Percentiles rank a stretch among this genome's conserved stretches.
Evolutionary conservation across 2,329 filamentous ascomycete genomes (phyloP).

Genomic region (Nigrospora oryzae): DNA sequence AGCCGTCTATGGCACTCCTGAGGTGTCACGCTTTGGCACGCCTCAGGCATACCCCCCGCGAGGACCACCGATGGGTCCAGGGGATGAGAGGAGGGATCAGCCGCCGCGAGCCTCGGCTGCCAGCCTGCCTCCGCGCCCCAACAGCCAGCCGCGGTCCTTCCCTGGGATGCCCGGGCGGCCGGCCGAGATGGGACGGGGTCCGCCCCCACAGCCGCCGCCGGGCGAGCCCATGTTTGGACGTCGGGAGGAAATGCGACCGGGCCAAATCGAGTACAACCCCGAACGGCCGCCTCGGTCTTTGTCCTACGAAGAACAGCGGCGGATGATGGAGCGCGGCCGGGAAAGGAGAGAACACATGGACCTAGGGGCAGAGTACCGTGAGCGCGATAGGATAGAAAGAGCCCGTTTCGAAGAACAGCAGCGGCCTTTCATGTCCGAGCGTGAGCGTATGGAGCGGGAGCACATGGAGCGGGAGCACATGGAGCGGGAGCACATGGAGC

Average conservation of each 20-base stretch:
- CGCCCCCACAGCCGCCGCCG: conserved; percentile 11
- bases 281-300: conserved; percentile 35
- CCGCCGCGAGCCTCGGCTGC: conserved; percentile 20
- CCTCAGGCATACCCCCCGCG: conserved; percentile 47
- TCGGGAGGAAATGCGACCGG: conserved; percentile 36
- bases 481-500: conserved; percentile 5
- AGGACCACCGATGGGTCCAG: conserved; percentile 34
- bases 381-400: conserved; percentile 26
- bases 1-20: conserved; percentile 44
- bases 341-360: conserved; percentile 27
- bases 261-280: conserved; percentile 40
- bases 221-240: conserved; percentile 35
- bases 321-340: conserved; percentile 37
- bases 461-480: conserved; percentile 25
- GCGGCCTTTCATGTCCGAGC: conserved; percentile 14
- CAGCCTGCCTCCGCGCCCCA: conserved; percentile 36
- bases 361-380: conserved; percentile 31
- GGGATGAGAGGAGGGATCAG: conserved; percentile 36
- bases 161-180: conserved; percentile 33
- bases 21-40: conserved; percentile 50
- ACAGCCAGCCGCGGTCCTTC: conserved; percentile 44
- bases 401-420: conserved; percentile 23
- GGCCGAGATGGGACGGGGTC: conserved; percentile 34
- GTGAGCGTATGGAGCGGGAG: conserved; percentile 36
- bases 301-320: conserved; percentile 47